phyloP scores from a whole-genome alignment of 1,284 basidiomycete genomes.

The Dichomitus squalens region DNA sequence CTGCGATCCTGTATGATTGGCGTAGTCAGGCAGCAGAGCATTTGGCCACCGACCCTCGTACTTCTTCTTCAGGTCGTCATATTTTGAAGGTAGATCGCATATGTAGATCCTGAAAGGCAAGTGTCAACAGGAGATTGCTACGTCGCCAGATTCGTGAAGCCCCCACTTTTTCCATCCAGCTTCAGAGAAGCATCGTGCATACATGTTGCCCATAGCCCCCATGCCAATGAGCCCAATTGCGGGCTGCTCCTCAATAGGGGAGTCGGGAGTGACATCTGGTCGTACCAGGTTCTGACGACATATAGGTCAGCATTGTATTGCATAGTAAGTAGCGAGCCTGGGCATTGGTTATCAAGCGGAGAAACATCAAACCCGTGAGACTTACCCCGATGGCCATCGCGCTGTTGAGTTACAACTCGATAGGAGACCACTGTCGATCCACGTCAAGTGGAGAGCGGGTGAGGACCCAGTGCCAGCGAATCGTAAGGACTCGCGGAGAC shows the following conservation, averaged over 20 bases:
- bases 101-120: conserved; percentile 74
- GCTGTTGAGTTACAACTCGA: no score
- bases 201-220: conserved; percentile 97
- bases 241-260: conserved; percentile 62
- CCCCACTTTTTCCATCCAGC: conserved; percentile 87
- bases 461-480: no score
- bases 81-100: conserved; percentile 86
- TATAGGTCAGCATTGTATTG: neutral
- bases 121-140: neutral
- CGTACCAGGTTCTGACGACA: conserved; percentile 3
- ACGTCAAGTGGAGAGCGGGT: no score
- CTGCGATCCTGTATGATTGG: conserved; percentile 31
- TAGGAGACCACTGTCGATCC: no score
- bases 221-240: conserved; percentile 88
- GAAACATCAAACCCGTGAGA: neutral
- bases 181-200: conserved; percentile 73
- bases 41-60: conserved; percentile 55
- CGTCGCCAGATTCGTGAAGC: neutral
- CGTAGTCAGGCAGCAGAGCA: neutral
- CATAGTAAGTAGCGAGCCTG: no score
- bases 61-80: conserved; percentile 62
- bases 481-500: no score
- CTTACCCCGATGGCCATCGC: no score
- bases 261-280: conserved; percentile 50
- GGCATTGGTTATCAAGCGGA: neutral